These are phyloP conservation scores for Cylindrotheca fusiformis DNA, from an alignment of 108 stramenopile genomes.

Conservation along the genomic window DNA sequence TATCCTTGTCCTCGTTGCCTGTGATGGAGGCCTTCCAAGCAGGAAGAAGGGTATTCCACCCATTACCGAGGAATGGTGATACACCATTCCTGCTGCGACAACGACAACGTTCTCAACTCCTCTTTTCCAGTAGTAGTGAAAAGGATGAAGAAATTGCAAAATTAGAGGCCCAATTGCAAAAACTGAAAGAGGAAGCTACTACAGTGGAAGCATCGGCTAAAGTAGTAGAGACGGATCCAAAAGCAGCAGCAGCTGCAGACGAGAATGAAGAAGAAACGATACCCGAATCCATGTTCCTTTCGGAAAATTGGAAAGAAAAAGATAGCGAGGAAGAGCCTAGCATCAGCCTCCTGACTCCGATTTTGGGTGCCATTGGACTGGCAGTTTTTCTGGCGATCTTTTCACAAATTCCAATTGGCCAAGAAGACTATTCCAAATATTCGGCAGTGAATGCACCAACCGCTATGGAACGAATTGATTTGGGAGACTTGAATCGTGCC, in stretches of 20 bases:
- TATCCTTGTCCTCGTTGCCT: too few relatives aligned
- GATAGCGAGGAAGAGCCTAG: slow-evolving; percentile 3
- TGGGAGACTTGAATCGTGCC: slow-evolving; percentile 34
- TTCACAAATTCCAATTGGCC: slow-evolving; percentile 35
- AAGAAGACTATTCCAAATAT: slow-evolving; percentile 34
- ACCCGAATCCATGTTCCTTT: slow-evolving; percentile 22
- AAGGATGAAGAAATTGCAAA: slow-evolving; percentile 42
- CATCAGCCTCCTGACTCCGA: not conserved
- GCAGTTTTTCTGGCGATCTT: slow-evolving; percentile 19
- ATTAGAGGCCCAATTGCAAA: slow-evolving; percentile 27
- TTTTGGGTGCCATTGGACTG: slow-evolving; percentile 17
- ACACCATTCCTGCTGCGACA: too few relatives aligned
- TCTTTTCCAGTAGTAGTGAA: too few relatives aligned
- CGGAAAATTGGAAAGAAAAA: slow-evolving; percentile 32
- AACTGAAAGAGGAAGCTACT: slow-evolving; percentile 24
- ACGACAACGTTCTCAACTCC: too few relatives aligned
- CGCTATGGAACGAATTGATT: slow-evolving; percentile 18
- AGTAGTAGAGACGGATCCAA: slow-evolving; percentile 6
- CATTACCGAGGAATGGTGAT: too few relatives aligned
- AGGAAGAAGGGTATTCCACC: too few relatives aligned
- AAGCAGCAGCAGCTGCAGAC: slow-evolving; percentile 6
- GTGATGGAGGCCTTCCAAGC: too few relatives aligned
- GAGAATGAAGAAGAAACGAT: slow-evolving; percentile 2
- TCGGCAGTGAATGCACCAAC: slow-evolving; percentile 14
- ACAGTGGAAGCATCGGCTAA: slow-evolving; percentile 2